phyloP scores from a whole-genome alignment of 73 alveolate species.

The Effrenium voratum region DNA sequence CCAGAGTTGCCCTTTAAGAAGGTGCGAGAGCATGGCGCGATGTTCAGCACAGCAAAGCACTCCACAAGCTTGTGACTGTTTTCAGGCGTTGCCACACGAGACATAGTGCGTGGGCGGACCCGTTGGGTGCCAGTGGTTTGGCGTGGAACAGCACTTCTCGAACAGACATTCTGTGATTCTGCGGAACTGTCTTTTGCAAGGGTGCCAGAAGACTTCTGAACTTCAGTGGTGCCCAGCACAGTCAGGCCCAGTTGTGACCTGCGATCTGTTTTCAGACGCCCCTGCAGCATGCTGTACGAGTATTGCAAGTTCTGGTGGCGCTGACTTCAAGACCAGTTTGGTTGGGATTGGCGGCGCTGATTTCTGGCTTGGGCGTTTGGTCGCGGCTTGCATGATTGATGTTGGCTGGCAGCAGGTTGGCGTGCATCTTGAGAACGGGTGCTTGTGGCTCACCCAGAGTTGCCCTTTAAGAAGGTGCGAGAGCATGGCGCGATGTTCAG shows the following conservation, averaged over 20 bases:
- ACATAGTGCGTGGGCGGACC: no score
- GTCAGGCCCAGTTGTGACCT: neutral
- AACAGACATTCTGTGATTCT: neutral
- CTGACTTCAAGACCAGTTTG: no score
- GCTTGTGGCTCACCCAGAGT: neutral
- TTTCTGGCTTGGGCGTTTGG: no score
- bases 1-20: neutral
- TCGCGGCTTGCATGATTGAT: no score
- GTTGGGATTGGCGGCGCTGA: no score
- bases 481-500: no score
- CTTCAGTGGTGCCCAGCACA: neutral
- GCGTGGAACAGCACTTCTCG: neutral
- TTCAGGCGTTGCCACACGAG: neutral
- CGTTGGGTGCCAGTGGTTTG: no score
- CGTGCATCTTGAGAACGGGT: conserved; percentile 7
- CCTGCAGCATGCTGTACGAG: neutral
- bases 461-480: conserved; percentile 2
- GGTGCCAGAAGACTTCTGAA: conserved; percentile 17
- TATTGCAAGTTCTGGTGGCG: no score
- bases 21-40: neutral
- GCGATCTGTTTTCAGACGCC: conserved; percentile 25
- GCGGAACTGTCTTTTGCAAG: conserved; percentile 22
- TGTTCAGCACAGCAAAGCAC: neutral
- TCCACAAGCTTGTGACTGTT: neutral
- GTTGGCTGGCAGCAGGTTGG: neutral